These are phyloP conservation scores for Akanthomyces muscarius DNA, from an alignment of 2,329 filamentous ascomycete species.

Conservation along the genomic window DNA sequence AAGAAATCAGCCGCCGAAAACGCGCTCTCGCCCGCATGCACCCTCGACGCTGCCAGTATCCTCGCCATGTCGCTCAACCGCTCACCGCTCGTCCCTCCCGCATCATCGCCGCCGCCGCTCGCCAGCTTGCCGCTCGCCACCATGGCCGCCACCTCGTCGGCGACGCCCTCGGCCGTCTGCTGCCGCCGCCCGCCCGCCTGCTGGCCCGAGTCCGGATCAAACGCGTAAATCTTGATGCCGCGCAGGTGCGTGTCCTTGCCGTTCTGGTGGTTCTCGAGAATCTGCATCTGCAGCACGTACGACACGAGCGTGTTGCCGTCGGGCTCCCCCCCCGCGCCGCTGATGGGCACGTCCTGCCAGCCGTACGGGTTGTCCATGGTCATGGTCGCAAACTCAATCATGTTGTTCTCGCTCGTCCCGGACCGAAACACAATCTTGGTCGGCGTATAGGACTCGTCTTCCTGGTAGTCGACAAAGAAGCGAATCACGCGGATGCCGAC, in stretches of 20 bases:
- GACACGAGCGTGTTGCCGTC: slow-evolving; percentile 75
- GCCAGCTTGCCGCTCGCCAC: slow-evolving; percentile 1
- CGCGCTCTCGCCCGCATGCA: slow-evolving; percentile 33
- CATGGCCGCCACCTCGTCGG: slow-evolving; percentile 18
- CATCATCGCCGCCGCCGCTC: neutral
- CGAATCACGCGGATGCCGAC: slow-evolving; percentile 74
- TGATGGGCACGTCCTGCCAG: slow-evolving; percentile 79
- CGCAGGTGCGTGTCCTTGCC: slow-evolving; percentile 98
- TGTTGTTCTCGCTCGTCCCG: slow-evolving; percentile 85
- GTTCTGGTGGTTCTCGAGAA: slow-evolving; percentile 97
- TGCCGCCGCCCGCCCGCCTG: slow-evolving; percentile 23
- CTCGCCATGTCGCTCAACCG: slow-evolving; percentile 29
- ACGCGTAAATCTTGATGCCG: slow-evolving; percentile 79
- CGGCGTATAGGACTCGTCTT: slow-evolving; percentile 95
- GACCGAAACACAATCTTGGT: slow-evolving; percentile 87
- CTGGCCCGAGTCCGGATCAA: slow-evolving; percentile 46
- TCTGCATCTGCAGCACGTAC: slow-evolving; percentile 84
- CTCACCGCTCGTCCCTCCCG: slow-evolving; percentile 5
- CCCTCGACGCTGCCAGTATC: slow-evolving; percentile 26
- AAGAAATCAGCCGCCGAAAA: slow-evolving; percentile 40
- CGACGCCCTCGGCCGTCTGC: slow-evolving; percentile 24
- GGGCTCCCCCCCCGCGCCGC: slow-evolving; percentile 51
- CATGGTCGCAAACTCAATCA: slow-evolving; percentile 82
- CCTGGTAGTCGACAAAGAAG: slow-evolving; percentile 85
- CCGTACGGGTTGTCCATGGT: slow-evolving; percentile 74